Percentiles rank a stretch among this genome's conserved stretches.
Conservation (phyloP, 2,329 filamentous ascomycete species). For the Epichloe gansuensis region DNA sequence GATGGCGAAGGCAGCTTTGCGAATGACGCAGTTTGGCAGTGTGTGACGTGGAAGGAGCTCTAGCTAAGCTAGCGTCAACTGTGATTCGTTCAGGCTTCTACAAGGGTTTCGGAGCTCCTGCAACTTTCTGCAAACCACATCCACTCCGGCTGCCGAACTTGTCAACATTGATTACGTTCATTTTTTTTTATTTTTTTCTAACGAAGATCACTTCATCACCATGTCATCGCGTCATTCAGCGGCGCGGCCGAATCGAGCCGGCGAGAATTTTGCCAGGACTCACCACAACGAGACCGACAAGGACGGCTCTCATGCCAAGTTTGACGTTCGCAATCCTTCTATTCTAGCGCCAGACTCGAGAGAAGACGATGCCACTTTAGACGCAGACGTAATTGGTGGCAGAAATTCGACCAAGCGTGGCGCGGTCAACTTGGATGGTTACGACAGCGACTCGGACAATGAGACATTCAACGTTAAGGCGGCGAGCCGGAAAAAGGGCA, state of each 20-base stretch:
- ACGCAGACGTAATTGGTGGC: conserved; percentile 85
- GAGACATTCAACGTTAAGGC: conserved; percentile 76
- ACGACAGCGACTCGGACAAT: conserved; percentile 87
- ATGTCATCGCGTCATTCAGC: conserved; percentile 15
- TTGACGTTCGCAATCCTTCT: conserved; percentile 90
- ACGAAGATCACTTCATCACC: not conserved
- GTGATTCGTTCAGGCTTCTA: not conserved
- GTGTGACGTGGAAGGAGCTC: not conserved
- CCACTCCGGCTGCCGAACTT: not conserved
- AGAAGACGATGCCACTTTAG: conserved; percentile 60
- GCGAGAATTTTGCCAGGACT: conserved; percentile 67
- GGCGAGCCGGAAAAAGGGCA: conserved; percentile 40
- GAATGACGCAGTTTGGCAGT: conserved; percentile 8
- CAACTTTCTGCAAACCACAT: not conserved
- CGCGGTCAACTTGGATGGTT: conserved; percentile 91
- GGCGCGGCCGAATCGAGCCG: conserved; percentile 70
- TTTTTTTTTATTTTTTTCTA: not conserved
- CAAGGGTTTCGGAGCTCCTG: not conserved
- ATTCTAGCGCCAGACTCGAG: conserved; percentile 73
- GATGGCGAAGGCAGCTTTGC: conserved; percentile 7
- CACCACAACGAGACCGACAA: conserved; percentile 49
- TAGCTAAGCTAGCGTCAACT: not conserved
- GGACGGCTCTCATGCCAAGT: conserved; percentile 66
- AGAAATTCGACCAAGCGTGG: conserved; percentile 72
- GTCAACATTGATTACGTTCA: too few species aligned